Evolutionary conservation across 306 rosid genomes (phyloP), one percentile per base, ranked within the genome.

Genomic region (Castanea mollissima): DNA sequence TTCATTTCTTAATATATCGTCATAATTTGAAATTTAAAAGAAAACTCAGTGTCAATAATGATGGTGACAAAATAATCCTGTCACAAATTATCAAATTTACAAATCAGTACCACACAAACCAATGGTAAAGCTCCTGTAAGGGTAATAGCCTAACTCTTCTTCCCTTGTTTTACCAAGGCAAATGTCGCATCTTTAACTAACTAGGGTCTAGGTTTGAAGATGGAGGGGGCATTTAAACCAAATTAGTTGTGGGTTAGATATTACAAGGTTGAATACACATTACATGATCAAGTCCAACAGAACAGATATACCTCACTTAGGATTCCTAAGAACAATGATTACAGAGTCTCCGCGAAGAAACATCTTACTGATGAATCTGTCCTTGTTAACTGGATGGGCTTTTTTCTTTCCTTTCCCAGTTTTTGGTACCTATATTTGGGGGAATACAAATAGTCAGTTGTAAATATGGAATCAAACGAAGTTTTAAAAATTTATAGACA

Each of bases 381-480:
- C 99, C 81, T 91, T 95, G 92, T 95, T 95, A 20, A 95, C 94
- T 1, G 99, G 94, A 55, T 85, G 92, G 18, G 97, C 96, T 76
- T 95, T 95, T 13, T 89, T 93, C 96, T 91, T 95, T 65, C 97
- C 99, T 73, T 93, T 95, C 6, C 99, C 96, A 5, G 97, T 90
- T 86, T 89, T 91, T 0, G 98, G 96, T 20, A 91, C 97, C 97
- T 94, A 80, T n/a, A 58, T n/a, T 54, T 16, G 23, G 21, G 52
- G 5, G 12, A 41, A 75, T 11, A 12, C 4, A 34, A 56, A 12
- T 9, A 18, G 1, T 86, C 60, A 71, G 69, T 18, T 29, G 3
- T 49, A 69, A 38, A 31, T 38, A 46, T 41, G 3, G 11, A 41
- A 41, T 41, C 46, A 41, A 8, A 41, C 46, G 0, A 9, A 41